Evolutionary conservation across 1,284 basidiomycete genomes (phyloP), one percentile per base, ranked within the genome.

Genomic region (Cutaneotrichosporon arboriforme): DNA sequence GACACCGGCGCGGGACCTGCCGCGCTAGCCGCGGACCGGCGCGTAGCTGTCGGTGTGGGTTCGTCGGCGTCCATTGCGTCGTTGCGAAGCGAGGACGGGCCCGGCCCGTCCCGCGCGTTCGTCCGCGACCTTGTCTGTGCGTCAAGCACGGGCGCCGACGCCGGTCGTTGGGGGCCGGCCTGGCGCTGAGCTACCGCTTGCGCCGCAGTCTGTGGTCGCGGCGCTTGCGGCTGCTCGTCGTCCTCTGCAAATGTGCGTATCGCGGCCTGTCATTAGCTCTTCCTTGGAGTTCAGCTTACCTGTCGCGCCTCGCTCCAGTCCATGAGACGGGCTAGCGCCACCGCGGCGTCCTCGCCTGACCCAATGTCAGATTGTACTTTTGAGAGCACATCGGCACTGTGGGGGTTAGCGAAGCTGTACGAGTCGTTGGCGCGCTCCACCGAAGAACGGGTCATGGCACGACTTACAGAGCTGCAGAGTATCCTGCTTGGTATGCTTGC

Each of bases 281-380:
- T 8, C 26, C 1, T 20, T n/a, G 43, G 1, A 13, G 14, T 12
- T 8, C 14, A 41, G 58, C 68, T 35, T 34, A 75, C 73, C 63
- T 76, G 70, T 45, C 75, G 55, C 2, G 74, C 74, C 54, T 77
- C 75, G 12, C 69, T 68, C 75, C 75, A 77, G 49, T 77, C 75
- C 73, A 77, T 75, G 40, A 76, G 58, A 10, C 75, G 55, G 2
- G 67, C 70, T 37, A 77, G 62, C 2, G 72, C 68, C 42, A 67
- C 68, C 17, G 62, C 64, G 10, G 72, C 67, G 55, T 72, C 66
- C 51, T 71, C 66, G 31, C 70, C 68, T 8, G 59, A 64, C 4
- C 65, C 67, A 42, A 70, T 68, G 33, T 67, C 66, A 3, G 64
- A 66, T 52, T 76, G 72, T 2, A 76, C 66, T 1, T 67, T 74